Percentiles rank a stretch among this genome's conserved stretches.
Evolutionary conservation across 768 basidiomycete genomes (phyloP).

Genomic region (Lentinula lateritia): DNA sequence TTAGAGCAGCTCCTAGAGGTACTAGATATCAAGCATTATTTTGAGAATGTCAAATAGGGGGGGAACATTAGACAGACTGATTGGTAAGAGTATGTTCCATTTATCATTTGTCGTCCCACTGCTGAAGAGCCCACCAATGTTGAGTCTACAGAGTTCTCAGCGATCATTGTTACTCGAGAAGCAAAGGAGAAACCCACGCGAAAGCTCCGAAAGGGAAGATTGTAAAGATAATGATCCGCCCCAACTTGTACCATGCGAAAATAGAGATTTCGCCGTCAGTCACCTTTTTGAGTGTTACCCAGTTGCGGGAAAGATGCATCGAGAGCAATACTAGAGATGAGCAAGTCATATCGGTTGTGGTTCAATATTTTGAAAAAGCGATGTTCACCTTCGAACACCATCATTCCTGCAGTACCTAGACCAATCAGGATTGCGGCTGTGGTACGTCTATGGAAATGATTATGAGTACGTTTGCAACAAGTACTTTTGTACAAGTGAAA

Average conservation of each 20-base stretch:
- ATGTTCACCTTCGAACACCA: constrained; percentile 1
- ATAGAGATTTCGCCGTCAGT: background rate
- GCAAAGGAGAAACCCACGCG: background rate
- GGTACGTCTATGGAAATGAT: background rate
- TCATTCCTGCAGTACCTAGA: background rate
- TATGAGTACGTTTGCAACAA: background rate
- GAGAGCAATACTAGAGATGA: background rate
- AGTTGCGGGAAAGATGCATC: background rate
- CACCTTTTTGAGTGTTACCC: background rate
- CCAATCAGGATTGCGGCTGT: background rate
- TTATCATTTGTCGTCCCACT: background rate
- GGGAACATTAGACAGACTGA: background rate
- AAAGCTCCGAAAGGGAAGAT: background rate
- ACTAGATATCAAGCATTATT: background rate
- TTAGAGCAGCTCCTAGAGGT: background rate
- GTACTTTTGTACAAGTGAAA: background rate
- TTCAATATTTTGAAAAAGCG: background rate
- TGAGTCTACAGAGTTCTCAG: background rate
- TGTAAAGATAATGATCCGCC: background rate
- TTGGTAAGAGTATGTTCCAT: background rate
- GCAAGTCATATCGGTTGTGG: background rate
- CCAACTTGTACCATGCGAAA: background rate
- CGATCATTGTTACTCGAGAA: background rate
- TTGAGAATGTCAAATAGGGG: background rate
- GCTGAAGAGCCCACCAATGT: background rate